Conservation (phyloP, 1,284 basidiomycete species). For the Phellopilus nigrolimitatus region DNA sequence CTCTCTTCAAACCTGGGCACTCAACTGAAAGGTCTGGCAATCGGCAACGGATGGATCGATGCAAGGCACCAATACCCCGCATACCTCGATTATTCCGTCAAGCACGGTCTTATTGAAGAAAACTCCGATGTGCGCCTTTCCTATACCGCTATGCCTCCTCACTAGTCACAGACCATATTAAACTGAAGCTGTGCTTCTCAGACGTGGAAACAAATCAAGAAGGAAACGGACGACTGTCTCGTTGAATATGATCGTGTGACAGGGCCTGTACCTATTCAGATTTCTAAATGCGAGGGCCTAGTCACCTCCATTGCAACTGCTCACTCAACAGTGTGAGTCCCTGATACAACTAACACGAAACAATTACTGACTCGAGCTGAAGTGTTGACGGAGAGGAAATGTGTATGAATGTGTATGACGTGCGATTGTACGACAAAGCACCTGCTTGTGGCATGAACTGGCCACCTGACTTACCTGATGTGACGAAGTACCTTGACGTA, state of each 20-base stretch:
- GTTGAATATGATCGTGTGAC: conserved; percentile 44
- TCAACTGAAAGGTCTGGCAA: conserved; percentile 77
- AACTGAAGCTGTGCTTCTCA: conserved; percentile 26
- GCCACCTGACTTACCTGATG: conserved; percentile 83
- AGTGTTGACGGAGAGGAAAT: conserved; percentile 69
- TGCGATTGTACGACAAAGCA: conserved; percentile 76
- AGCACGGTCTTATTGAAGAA: conserved; percentile 73
- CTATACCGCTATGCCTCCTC: conserved; percentile 6
- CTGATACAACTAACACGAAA: conserved; percentile 1
- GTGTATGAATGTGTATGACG: conserved; percentile 96
- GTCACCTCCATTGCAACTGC: conserved; percentile 56
- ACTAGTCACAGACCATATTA: background rate
- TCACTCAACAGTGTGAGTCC: conserved; percentile 60
- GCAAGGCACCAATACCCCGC: conserved; percentile 84
- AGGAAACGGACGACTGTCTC: conserved; percentile 63
- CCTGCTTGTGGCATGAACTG: conserved; percentile 99
- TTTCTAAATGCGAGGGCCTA: conserved; percentile 63
- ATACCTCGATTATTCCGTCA: conserved; percentile 84
- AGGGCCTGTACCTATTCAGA: conserved; percentile 55
- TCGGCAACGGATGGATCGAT: conserved; percentile 99
- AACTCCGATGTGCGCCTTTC: conserved; percentile 55
- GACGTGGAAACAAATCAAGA: conserved; percentile 61
- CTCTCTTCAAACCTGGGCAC: conserved; percentile 57
- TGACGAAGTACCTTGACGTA: conserved; percentile 80
- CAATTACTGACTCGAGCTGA: conserved; percentile 6